phyloP scores from a whole-genome alignment of 305 asterid genomes.

The Fraxinus nigra region DNA sequence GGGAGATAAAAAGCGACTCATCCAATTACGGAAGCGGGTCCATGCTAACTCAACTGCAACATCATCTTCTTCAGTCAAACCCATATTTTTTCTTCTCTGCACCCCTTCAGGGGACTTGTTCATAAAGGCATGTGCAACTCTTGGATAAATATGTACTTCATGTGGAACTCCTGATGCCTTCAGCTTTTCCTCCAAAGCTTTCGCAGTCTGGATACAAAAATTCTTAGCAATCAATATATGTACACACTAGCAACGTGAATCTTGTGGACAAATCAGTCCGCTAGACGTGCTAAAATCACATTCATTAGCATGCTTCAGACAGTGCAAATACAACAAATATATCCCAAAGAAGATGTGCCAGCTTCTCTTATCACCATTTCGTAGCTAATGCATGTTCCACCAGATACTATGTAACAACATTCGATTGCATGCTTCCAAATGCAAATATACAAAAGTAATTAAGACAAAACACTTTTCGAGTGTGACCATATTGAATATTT shows the following conservation, averaged over 20 bases:
- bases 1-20: slow-evolving; percentile 59
- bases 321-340: not conserved
- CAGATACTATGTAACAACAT: not conserved
- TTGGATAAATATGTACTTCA: slow-evolving; percentile 78
- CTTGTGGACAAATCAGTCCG: not conserved
- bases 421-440: not conserved
- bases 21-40: slow-evolving; percentile 77
- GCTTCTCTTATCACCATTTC: not conserved
- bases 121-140: slow-evolving; percentile 83
- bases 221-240: not conserved
- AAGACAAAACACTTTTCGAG: not conserved
- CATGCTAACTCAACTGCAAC: slow-evolving; percentile 79
- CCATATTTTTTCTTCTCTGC: slow-evolving; percentile 79
- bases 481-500: not conserved
- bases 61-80: slow-evolving; percentile 63
- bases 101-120: slow-evolving; percentile 71
- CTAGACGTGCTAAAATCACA: not conserved
- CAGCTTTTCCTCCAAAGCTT: slow-evolving; percentile 80
- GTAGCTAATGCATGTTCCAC: not conserved
- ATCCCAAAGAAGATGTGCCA: not conserved
- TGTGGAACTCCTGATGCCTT: slow-evolving; percentile 68
- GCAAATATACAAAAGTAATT: not conserved
- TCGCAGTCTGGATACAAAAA: slow-evolving; percentile 57
- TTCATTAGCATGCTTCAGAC: not conserved
- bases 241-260: not conserved